Conservation (phyloP, 805 yeast species). For the Starmerella davenportii region DNA sequence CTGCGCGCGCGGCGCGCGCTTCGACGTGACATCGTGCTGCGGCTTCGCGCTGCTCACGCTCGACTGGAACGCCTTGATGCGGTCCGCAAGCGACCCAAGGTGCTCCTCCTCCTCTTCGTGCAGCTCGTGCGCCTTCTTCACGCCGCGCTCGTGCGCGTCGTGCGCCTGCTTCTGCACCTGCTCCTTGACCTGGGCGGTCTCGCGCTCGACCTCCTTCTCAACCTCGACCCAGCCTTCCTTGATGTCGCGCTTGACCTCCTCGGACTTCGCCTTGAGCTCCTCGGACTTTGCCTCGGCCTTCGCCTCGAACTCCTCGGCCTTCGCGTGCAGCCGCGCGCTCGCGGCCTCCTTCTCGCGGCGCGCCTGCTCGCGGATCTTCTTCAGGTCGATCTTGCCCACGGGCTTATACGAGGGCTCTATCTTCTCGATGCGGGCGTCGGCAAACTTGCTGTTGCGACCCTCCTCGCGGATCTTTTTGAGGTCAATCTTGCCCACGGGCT, state of each 20-base stretch:
- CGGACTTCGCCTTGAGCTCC: not conserved
- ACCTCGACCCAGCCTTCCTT: not conserved
- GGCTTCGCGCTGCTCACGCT: slow-evolving; percentile 17
- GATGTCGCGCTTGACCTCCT: not conserved
- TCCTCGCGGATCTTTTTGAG: slow-evolving; percentile 20
- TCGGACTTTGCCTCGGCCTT: not conserved
- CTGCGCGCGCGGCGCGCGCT: not conserved
- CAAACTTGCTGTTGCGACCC: slow-evolving; percentile 18
- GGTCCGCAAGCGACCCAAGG: slow-evolving; percentile 16
- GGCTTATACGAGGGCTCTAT: slow-evolving; percentile 38
- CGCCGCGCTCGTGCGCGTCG: not conserved
- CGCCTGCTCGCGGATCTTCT: slow-evolving; percentile 27
- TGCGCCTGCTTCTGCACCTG: not conserved
- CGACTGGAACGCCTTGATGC: slow-evolving; percentile 19
- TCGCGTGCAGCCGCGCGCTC: slow-evolving; percentile 2
- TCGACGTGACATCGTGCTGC: slow-evolving; percentile 6
- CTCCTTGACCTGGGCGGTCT: not conserved
- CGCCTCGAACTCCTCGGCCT: not conserved
- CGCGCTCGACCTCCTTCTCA: not conserved
- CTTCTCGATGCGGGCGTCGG: slow-evolving; percentile 22
- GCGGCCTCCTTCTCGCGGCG: slow-evolving; percentile 15
- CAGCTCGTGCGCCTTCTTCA: not conserved
- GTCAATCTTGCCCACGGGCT: slow-evolving; percentile 24
- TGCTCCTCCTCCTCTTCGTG: slow-evolving; percentile 14
- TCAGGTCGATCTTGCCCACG: slow-evolving; percentile 40